phyloP scores from a whole-genome alignment of 768 basidiomycete species.

The Lentinula lateritia region DNA sequence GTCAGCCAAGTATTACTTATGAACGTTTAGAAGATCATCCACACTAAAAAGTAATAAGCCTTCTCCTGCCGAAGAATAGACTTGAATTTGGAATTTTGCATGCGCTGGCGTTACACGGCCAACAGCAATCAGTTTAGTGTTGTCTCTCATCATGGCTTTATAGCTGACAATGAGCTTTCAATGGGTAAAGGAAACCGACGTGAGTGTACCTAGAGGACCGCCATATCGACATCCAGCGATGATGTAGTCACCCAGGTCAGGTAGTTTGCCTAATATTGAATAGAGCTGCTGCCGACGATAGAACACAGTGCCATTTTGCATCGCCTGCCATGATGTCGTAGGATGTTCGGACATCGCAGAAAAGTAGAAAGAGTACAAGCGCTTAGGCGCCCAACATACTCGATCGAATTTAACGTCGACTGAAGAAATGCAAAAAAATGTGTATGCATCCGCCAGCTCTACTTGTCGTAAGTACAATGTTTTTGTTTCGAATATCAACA shows the following conservation, averaged over 20 bases:
- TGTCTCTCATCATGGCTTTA: conserved; percentile 84
- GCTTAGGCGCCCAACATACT: not conserved
- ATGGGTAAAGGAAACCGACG: not conserved
- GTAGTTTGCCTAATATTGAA: conserved; percentile 71
- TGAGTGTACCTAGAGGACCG: conserved; percentile 75
- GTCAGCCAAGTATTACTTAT: not conserved
- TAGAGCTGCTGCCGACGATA: conserved; percentile 85
- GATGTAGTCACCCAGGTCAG: conserved; percentile 73
- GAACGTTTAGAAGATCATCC: conserved; percentile 32
- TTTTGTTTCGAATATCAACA: not conserved
- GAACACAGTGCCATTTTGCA: conserved; percentile 83
- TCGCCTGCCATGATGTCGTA: conserved; percentile 83
- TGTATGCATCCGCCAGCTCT: not conserved
- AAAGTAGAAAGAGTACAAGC: not conserved
- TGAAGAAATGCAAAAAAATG: not conserved
- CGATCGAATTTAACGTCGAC: no score
- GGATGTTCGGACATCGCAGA: conserved; percentile 56
- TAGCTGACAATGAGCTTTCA: not conserved
- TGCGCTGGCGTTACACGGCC: conserved; percentile 50
- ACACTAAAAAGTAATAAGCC: conserved; percentile 66
- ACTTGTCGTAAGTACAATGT: not conserved
- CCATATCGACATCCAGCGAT: conserved; percentile 80
- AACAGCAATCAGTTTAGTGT: conserved; percentile 70
- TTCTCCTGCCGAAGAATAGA: conserved; percentile 84
- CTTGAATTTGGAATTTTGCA: conserved; percentile 77